A percentile compares a stretch with the other conserved stretches of the same genome.
Conservation (phyloP, 2,329 filamentous ascomycete genomes). For the Westerdykella sp. region DNA sequence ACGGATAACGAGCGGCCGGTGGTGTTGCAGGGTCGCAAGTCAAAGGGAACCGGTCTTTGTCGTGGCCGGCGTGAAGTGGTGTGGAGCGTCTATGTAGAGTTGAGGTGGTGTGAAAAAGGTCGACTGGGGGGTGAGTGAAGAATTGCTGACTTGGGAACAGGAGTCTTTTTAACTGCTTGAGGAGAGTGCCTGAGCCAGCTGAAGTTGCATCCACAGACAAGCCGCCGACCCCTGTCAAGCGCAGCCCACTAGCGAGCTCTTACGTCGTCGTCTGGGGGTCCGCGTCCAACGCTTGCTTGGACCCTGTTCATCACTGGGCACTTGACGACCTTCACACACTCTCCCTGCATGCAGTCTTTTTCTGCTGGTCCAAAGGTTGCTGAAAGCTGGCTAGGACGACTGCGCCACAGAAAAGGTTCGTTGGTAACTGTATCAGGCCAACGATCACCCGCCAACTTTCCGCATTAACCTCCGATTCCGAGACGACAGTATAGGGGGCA, state of each 20-base stretch:
- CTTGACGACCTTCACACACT: neutral
- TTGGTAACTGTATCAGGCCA: too few relatives aligned
- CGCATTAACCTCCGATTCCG: too few relatives aligned
- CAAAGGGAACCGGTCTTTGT: neutral
- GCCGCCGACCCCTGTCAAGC: constrained; percentile 3
- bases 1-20: constrained; percentile 14
- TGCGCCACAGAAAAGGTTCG: too few relatives aligned
- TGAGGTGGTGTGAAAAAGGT: constrained; percentile 1
- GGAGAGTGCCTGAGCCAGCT: constrained; percentile 5
- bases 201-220: constrained; percentile 6
- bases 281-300: neutral
- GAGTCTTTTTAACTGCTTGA: constrained; percentile 4
- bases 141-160: constrained; percentile 10
- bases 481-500: too few relatives aligned
- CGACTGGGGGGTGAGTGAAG: constrained; percentile 3
- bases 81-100: neutral
- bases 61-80: neutral
- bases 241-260: neutral
- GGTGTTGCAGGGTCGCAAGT: constrained; percentile 1
- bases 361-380: too few relatives aligned
- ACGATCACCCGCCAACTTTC: too few relatives aligned
- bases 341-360: too few relatives aligned
- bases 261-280: neutral
- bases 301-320: neutral
- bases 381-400: too few relatives aligned